Conservation (phyloP, 129 eudicot genomes). For the Helichrysum umbraculigerum region DNA sequence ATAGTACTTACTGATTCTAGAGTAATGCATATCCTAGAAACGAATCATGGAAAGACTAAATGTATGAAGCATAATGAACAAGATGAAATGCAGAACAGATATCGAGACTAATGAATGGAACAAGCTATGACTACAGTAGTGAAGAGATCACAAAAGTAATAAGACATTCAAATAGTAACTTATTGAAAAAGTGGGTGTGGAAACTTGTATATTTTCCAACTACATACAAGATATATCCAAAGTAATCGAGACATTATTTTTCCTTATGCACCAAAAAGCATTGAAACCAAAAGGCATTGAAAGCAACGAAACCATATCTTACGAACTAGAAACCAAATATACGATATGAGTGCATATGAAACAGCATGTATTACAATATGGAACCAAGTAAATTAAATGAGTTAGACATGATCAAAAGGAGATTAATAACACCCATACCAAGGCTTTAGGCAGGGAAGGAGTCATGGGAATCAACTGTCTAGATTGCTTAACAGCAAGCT, state of each 20-base stretch:
- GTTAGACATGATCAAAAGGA: constrained; percentile 16
- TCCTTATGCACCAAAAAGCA: background rate
- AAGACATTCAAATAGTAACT: background rate
- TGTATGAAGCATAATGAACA: background rate
- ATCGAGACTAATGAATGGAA: background rate
- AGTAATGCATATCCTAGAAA: background rate
- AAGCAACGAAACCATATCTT: constrained; percentile 1
- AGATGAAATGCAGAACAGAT: background rate
- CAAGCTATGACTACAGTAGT: background rate
- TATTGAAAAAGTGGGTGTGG: background rate
- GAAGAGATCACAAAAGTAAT: background rate
- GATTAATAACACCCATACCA: constrained; percentile 47
- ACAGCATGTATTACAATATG: background rate
- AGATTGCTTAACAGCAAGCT: constrained; percentile 80
- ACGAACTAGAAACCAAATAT: background rate
- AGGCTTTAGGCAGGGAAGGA: constrained; percentile 69
- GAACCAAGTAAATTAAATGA: background rate
- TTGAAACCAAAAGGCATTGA: background rate
- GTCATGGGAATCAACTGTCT: constrained; percentile 86
- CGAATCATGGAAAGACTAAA: background rate
- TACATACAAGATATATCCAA: background rate
- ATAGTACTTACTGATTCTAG: background rate
- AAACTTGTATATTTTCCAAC: background rate
- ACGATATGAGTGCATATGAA: background rate
- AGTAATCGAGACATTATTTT: background rate